Conservation (phyloP, 768 basidiomycete genomes). For the Multifurca ochricompacta region DNA sequence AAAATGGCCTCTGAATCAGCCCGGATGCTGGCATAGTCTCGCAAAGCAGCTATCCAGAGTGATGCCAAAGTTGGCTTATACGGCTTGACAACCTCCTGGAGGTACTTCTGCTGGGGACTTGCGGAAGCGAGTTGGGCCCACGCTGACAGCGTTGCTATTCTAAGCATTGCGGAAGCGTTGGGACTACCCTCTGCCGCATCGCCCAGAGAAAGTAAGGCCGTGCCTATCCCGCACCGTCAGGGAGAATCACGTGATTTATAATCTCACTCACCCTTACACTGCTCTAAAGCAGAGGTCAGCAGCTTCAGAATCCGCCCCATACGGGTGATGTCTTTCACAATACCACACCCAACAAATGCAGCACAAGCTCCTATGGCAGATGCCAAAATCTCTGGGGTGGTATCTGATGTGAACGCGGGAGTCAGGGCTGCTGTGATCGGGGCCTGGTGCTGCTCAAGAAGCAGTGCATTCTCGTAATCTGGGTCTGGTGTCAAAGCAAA, state of each 20-base stretch:
- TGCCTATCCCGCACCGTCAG: conserved; percentile 40
- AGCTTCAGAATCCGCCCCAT: conserved; percentile 95
- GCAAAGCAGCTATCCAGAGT: conserved; percentile 80
- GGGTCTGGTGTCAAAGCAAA: conserved; percentile 86
- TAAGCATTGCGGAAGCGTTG: conserved; percentile 91
- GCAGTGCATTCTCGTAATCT: conserved; percentile 80
- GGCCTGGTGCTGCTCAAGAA: conserved; percentile 96
- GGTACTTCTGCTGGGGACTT: conserved; percentile 62
- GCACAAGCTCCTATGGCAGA: conserved; percentile 92
- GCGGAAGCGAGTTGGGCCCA: conserved; percentile 93
- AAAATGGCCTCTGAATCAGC: conserved; percentile 83
- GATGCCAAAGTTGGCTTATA: conserved; percentile 66
- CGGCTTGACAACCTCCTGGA: conserved; percentile 75
- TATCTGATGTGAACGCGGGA: conserved; percentile 91
- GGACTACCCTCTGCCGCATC: conserved; percentile 82
- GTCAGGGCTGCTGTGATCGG: conserved; percentile 97
- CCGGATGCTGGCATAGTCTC: conserved; percentile 88
- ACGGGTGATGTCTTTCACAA: conserved; percentile 79
- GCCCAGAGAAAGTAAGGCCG: conserved; percentile 78
- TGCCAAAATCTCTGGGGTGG: conserved; percentile 90
- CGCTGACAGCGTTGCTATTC: conserved; percentile 86
- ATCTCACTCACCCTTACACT: conserved; percentile 64
- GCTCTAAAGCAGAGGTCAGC: conserved; percentile 79
- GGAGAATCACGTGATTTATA: not conserved
- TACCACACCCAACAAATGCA: conserved; percentile 89